Evolutionary conservation across 148 eudicot genomes (phyloP).

Genomic region (Rhododendron vialii): DNA sequence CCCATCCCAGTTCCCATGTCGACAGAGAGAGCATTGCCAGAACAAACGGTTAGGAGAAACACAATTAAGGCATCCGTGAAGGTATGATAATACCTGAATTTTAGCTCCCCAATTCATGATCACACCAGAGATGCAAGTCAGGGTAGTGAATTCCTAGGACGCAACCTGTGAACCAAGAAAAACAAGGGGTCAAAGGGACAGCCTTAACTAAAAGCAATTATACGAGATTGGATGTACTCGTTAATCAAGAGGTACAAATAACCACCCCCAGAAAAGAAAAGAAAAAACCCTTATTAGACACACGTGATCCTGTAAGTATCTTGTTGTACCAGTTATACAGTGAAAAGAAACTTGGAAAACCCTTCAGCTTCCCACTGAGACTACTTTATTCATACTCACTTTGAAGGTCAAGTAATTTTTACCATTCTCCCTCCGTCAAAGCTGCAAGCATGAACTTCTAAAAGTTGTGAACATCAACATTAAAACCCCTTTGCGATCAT

Average conservation of each 20-base stretch:
- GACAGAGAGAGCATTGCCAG: background rate
- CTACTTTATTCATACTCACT: background rate
- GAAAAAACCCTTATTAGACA: background rate
- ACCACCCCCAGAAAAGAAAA: background rate
- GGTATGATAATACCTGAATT: constrained; percentile 62
- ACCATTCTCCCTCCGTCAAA: too few species aligned
- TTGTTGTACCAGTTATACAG: background rate
- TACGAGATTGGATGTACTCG: background rate
- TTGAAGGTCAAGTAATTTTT: background rate
- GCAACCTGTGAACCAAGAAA: constrained; percentile 67
- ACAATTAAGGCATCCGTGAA: background rate
- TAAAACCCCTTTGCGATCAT: background rate
- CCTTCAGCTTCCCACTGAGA: background rate
- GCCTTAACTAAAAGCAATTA: background rate
- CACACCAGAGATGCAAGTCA: constrained; percentile 99
- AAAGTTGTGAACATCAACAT: too few species aligned
- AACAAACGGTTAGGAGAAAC: background rate
- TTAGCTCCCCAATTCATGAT: constrained; percentile 92
- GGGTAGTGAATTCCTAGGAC: constrained; percentile 90
- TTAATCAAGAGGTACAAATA: background rate
- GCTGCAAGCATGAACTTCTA: background rate
- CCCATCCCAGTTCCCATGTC: background rate
- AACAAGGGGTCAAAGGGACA: background rate
- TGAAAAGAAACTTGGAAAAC: background rate
- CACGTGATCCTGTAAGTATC: background rate